Evolutionary conservation across 78 protist genomes (phyloP).

Genomic region (Ministeria vibrans): DNA sequence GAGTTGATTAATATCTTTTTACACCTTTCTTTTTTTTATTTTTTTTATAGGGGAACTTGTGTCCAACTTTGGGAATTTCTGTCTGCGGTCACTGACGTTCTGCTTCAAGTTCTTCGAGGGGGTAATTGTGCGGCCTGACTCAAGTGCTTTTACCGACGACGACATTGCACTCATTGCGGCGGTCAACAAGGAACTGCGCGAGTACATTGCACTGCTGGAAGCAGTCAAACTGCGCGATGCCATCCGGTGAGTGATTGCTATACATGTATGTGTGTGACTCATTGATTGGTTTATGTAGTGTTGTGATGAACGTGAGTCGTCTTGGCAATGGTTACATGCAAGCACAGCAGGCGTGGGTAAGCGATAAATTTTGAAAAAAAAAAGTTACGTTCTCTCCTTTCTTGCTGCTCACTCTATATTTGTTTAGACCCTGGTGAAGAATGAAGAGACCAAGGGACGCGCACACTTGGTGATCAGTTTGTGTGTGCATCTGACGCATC

Average conservation of each 20-base stretch:
- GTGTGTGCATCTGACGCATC: background rate
- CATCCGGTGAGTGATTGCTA: no score
- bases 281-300: no score
- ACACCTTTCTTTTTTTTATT: no score
- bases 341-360: background rate
- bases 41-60: no score
- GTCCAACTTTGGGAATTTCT: slow-evolving; percentile 74
- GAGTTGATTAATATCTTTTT: no score
- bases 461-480: background rate
- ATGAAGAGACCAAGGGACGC: background rate
- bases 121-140: background rate
- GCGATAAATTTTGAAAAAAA: no score
- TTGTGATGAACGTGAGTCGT: background rate
- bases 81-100: slow-evolving; percentile 54
- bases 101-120: background rate
- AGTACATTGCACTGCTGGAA: background rate
- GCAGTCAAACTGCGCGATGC: background rate
- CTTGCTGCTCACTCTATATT: background rate
- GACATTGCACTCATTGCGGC: slow-evolving; percentile 3
- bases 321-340: slow-evolving; percentile 4
- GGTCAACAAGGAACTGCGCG: background rate
- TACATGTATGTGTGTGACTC: no score
- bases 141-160: background rate
- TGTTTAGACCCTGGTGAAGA: background rate
- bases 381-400: background rate